Conservation (phyloP, 2,329 filamentous ascomycete genomes). For the Sporothrix brasiliensis region DNA sequence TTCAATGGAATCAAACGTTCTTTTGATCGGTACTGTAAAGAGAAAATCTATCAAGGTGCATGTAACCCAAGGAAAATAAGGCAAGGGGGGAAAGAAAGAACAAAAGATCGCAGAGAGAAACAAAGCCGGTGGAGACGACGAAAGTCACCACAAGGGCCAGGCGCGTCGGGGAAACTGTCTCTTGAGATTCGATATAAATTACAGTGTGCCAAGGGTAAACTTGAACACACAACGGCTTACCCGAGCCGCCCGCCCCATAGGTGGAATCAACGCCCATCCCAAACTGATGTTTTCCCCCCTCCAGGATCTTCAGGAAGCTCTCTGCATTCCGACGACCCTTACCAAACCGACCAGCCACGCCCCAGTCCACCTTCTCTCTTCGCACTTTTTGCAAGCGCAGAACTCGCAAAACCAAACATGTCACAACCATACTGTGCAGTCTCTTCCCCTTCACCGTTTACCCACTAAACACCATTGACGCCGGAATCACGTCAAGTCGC, state of each 20-base stretch:
- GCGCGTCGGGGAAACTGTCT: slow-evolving; percentile 53
- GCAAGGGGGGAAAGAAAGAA: slow-evolving; percentile 36
- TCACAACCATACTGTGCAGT: not conserved
- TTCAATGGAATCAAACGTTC: slow-evolving; percentile 26
- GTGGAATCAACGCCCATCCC: slow-evolving; percentile 20
- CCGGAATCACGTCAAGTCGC: slow-evolving; percentile 49
- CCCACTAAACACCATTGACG: slow-evolving; percentile 15
- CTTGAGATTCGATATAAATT: slow-evolving; percentile 60
- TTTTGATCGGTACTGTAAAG: slow-evolving; percentile 32
- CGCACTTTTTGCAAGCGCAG: slow-evolving; percentile 5
- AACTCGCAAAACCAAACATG: slow-evolving; percentile 2
- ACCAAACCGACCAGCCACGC: slow-evolving; percentile 10
- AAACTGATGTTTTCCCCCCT: slow-evolving; percentile 18
- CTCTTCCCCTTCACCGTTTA: slow-evolving; percentile 4
- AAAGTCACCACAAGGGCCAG: not conserved
- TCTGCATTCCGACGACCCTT: slow-evolving; percentile 9
- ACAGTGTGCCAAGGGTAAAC: slow-evolving; percentile 49
- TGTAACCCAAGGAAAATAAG: slow-evolving; percentile 43
- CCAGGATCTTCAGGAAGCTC: not conserved
- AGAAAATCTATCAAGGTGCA: slow-evolving; percentile 46
- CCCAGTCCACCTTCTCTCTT: slow-evolving; percentile 21
- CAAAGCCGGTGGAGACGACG: slow-evolving; percentile 23
- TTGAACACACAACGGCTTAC: slow-evolving; percentile 30
- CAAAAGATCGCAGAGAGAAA: slow-evolving; percentile 43
- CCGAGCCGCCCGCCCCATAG: slow-evolving; percentile 19